Evolutionary conservation across 768 basidiomycete species (phyloP), one percentile per base, ranked within the genome.

Genomic region (Paxillus ammoniavirescens): DNA sequence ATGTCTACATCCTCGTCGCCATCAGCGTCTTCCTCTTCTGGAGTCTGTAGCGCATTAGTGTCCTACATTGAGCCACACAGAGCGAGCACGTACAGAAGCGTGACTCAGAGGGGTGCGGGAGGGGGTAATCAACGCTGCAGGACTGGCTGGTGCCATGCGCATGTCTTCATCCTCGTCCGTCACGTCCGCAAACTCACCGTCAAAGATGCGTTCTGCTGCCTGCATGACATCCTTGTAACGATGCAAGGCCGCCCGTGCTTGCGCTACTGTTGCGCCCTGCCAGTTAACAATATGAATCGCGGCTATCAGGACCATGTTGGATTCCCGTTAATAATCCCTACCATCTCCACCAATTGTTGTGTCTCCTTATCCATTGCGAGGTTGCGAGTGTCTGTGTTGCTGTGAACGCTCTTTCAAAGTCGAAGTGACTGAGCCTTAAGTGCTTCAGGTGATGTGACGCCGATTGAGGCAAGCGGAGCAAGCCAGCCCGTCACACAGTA

Each of bases 181-280:
- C n/a, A 91, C 73, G 64, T 87, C 73, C 61, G 91, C 88, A 62
- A 91, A 93, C 58, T 87, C 83, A 12, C 94, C 94, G 57, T 89
- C 86, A 56, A 92, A 89, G 55, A 92, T 83, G 43, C 79, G 79
- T 68, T 93, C 93, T 2, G 93, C 93, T 13, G 94, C 94, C 65
- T 90, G 79, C 89, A 92, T 91, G 35, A 94, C 92, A 77, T 98
- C 93, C 57, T 84, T 89, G 66, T 89, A 81, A 62, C 85, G 83
- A 57, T 77, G 81, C 65, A 97, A 72, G 15, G 94, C 94, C 30
- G 88, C 90, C 61, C 82, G 82, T 38, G 95, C 94, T 73, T 94
- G 90, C 12, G 84, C 82, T 10, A 72, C 67, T 0, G 88, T 90
- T 30, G 92, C 92, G 60, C 94, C 94, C 94, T 95, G 53, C 37